phyloP scores from a whole-genome alignment of 2,329 filamentous ascomycete species.

The Ophiosphaerella narmari region DNA sequence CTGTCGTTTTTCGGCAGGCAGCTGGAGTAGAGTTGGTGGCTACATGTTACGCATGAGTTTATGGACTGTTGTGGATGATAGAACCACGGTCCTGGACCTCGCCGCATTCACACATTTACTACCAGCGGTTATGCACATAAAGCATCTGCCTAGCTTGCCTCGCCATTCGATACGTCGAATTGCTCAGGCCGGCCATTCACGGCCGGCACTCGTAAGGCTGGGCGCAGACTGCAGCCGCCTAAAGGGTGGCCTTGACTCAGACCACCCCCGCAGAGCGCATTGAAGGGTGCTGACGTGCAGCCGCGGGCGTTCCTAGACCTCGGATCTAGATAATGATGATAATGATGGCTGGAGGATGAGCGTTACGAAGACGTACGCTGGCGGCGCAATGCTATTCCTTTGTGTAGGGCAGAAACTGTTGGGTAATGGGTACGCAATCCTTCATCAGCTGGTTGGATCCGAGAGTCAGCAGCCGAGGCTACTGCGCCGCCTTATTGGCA shows the following conservation, averaged over 20 bases:
- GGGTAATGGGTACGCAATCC: background rate
- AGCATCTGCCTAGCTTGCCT: background rate
- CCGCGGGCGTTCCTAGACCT: slow-evolving; percentile 10
- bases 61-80: background rate
- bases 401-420: background rate
- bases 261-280: slow-evolving; percentile 11
- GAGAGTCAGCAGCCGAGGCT: background rate
- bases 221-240: slow-evolving; percentile 6
- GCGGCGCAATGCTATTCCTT: slow-evolving; percentile 10
- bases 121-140: slow-evolving; percentile 11
- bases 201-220: background rate
- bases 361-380: slow-evolving; percentile 10
- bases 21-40: no score
- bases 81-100: background rate
- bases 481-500: slow-evolving; percentile 3
- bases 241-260: slow-evolving; percentile 11
- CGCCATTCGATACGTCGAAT: background rate
- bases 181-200: background rate
- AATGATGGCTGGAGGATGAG: slow-evolving; percentile 3
- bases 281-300: slow-evolving; percentile 15
- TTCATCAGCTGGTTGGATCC: slow-evolving; percentile 10
- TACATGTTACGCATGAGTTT: background rate
- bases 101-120: slow-evolving; percentile 5
- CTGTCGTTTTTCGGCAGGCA: no score
- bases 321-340: background rate